Conservation (phyloP, 768 basidiomycete species). For the Cytidiella melzeri region DNA sequence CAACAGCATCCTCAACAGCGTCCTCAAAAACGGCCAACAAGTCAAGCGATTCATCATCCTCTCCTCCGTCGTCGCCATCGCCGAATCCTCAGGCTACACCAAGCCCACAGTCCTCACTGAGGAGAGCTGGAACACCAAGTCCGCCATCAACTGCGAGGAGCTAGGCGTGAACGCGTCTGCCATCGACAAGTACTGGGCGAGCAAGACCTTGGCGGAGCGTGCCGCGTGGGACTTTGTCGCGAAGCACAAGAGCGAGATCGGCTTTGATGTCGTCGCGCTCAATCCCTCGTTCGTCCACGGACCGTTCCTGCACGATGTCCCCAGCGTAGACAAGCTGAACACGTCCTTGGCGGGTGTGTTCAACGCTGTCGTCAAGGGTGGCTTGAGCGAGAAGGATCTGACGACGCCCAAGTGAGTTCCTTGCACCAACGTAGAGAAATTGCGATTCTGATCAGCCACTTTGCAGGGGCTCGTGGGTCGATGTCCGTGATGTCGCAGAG, state of each 20-base stretch:
- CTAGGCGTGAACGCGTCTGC: constrained; percentile 38
- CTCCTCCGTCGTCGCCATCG: background rate
- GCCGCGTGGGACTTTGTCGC: constrained; percentile 45
- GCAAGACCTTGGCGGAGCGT: constrained; percentile 54
- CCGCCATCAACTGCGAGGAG: constrained; percentile 37
- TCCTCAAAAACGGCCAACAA: constrained; percentile 32
- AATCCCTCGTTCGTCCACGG: constrained; percentile 40
- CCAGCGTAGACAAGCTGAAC: constrained; percentile 32
- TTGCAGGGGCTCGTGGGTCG: constrained; percentile 15
- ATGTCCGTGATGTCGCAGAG: constrained; percentile 15
- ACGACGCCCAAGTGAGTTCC: constrained; percentile 9
- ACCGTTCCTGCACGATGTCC: constrained; percentile 29
- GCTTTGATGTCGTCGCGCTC: constrained; percentile 46
- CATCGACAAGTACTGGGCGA: constrained; percentile 42
- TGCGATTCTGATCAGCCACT: background rate
- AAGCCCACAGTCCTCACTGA: constrained; percentile 33
- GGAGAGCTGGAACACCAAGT: constrained; percentile 53
- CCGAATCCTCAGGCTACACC: background rate
- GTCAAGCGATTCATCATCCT: background rate
- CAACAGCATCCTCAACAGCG: constrained; percentile 49
- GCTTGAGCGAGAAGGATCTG: constrained; percentile 14
- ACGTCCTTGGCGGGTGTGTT: constrained; percentile 23
- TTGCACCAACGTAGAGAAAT: background rate
- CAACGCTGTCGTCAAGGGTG: constrained; percentile 17
- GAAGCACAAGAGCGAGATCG: constrained; percentile 33